Evolutionary conservation across 108 stramenopile species (phyloP).

Genomic region (Cyclotella baltica): DNA sequence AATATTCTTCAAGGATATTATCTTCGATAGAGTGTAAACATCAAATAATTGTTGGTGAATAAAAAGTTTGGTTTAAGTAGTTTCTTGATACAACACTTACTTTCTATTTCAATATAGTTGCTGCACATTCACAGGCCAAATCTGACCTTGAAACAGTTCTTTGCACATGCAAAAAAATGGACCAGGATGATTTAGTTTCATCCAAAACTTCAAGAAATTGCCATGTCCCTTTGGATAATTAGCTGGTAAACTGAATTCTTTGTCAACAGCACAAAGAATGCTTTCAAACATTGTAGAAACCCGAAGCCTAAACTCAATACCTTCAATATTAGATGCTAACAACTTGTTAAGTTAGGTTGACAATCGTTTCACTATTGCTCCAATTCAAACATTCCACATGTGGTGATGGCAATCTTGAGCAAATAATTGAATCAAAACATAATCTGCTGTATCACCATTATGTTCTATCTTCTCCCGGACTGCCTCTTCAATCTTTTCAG

Average conservation of each 20-base stretch:
- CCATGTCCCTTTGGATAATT: constrained; percentile 33
- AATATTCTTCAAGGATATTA: constrained; percentile 17
- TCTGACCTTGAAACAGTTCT: not conserved
- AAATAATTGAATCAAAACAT: not conserved
- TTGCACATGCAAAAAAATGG: constrained; percentile 13
- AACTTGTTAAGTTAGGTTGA: not conserved
- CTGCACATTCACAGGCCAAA: not conserved
- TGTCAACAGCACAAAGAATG: constrained; percentile 14
- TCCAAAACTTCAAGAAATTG: not conserved
- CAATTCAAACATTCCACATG: not conserved
- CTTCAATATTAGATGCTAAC: not conserved
- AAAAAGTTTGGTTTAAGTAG: not conserved
- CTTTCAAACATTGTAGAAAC: not conserved
- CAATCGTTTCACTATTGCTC: not conserved
- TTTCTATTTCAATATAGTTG: not conserved
- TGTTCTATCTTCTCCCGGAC: not conserved
- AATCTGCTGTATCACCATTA: not conserved
- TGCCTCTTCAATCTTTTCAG: not conserved
- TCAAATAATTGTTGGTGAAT: not conserved
- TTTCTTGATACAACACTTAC: not conserved
- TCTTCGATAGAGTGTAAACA: not conserved
- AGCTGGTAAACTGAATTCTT: constrained; percentile 16
- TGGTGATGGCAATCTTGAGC: not conserved
- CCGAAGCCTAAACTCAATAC: not conserved
- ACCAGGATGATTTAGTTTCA: constrained; percentile 12